phyloP scores from a whole-genome alignment of 345 rosid genomes.

The Citrus maxima region DNA sequence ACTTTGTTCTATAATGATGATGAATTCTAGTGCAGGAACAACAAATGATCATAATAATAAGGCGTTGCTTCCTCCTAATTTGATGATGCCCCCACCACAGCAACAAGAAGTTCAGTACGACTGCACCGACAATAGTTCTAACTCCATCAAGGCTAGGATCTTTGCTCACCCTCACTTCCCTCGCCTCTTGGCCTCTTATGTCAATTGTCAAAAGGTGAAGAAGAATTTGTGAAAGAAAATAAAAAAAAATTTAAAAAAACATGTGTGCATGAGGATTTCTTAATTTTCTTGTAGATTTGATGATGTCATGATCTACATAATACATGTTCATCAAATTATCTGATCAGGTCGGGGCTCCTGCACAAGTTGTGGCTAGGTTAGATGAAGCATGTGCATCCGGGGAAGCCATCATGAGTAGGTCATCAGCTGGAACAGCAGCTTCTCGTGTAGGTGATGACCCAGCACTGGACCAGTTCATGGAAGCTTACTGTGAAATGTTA shows the following conservation, averaged over 20 bases:
- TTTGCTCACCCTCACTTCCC: constrained; percentile 44
- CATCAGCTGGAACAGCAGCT: constrained; percentile 3
- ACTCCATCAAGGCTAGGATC: constrained; percentile 34
- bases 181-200: constrained; percentile 40
- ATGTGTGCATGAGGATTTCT: too few relatives aligned
- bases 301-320: too few relatives aligned
- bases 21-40: constrained; percentile 11
- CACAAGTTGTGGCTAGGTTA: constrained; percentile 39
- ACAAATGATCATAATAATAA: background rate
- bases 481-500: constrained; percentile 51
- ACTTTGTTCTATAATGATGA: constrained; percentile 19
- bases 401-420: constrained; percentile 19
- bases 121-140: constrained; percentile 8
- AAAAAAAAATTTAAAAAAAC: too few relatives aligned
- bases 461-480: constrained; percentile 50
- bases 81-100: background rate
- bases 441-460: constrained; percentile 37
- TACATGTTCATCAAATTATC: background rate
- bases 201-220: constrained; percentile 43
- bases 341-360: constrained; percentile 44
- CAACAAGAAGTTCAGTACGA: background rate
- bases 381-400: constrained; percentile 36
- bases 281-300: too few relatives aligned
- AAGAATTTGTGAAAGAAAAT: background rate
- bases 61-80: constrained; percentile 1